These are phyloP conservation scores for Glebionis coronaria DNA, from an alignment of 129 eudicot species.

Conservation along the genomic window DNA sequence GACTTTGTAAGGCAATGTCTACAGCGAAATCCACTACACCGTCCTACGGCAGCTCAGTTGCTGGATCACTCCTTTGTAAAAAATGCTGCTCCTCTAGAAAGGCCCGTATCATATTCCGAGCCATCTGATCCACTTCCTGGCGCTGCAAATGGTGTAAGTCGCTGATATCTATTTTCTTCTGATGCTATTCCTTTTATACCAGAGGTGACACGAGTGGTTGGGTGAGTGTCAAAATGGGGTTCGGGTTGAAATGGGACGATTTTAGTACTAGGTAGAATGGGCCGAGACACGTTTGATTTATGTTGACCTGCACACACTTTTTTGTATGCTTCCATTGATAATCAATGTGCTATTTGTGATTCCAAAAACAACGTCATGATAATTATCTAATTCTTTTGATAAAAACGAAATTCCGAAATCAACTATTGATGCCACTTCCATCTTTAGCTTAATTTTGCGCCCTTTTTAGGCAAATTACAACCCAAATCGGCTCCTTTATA, in stretches of 20 bases:
- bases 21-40: conserved; percentile 67
- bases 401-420: too few species aligned
- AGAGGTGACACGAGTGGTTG: not conserved
- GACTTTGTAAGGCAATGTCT: conserved; percentile 81
- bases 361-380: too few species aligned
- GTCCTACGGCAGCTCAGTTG: conserved; percentile 78
- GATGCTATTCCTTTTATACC: conserved; percentile 5
- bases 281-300: too few species aligned
- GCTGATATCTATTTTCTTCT: conserved; percentile 26
- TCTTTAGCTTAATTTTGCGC: not conserved
- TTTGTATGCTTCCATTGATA: too few species aligned
- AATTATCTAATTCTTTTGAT: too few species aligned
- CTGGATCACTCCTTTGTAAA: conserved; percentile 85
- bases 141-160: conserved; percentile 49
- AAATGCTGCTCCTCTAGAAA: conserved; percentile 59
- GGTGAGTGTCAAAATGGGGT: too few species aligned
- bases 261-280: too few species aligned
- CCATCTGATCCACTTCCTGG: conserved; percentile 46
- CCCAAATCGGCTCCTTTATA: too few species aligned
- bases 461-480: too few species aligned
- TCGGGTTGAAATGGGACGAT: too few species aligned
- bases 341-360: too few species aligned
- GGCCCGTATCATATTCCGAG: conserved; percentile 43
- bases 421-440: conserved; percentile 6
- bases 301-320: too few species aligned